A percentile compares a stretch with the other conserved stretches of the same genome.
These are phyloP conservation scores for Talaromyces wortmannii DNA, from an alignment of 495 filamentous ascomycete genomes.

Conservation along the genomic window DNA sequence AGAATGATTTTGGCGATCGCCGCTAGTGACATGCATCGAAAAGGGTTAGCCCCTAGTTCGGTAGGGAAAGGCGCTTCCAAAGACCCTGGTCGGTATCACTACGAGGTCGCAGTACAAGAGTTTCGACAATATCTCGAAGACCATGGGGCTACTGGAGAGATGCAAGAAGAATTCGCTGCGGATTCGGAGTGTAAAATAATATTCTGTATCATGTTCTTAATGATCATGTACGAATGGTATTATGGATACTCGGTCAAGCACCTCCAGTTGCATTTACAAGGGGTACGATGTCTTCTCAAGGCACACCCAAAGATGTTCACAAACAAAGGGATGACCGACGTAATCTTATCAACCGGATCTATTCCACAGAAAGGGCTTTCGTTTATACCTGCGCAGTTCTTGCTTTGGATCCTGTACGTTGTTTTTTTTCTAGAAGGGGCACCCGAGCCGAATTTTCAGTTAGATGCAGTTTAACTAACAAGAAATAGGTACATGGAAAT, in stretches of 20 bases:
- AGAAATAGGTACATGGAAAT: constrained; percentile 29
- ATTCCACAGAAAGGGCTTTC: constrained; percentile 17
- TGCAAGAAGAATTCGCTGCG: constrained; percentile 19
- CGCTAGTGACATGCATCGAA: constrained; percentile 35
- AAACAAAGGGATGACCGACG: constrained; percentile 25
- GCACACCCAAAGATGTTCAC: constrained; percentile 32
- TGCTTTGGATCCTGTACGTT: constrained; percentile 33
- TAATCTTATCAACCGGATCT: constrained; percentile 18
- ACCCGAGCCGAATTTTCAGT: not conserved
- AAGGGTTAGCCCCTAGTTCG: constrained; percentile 19
- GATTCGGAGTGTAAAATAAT: constrained; percentile 26
- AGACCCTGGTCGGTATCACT: constrained; percentile 33
- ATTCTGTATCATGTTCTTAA: constrained; percentile 35
- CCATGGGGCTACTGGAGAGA: constrained; percentile 9
- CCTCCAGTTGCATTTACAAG: constrained; percentile 33
- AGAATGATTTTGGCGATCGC: constrained; percentile 35
- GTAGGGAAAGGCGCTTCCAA: constrained; percentile 27
- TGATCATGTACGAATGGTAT: constrained; percentile 37
- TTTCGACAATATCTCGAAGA: constrained; percentile 27
- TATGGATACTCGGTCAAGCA: constrained; percentile 33
- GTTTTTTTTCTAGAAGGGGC: not conserved
- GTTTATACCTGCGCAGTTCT: constrained; percentile 32
- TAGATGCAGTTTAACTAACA: not conserved
- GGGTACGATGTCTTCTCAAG: constrained; percentile 31
- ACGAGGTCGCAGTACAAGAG: constrained; percentile 34